These are phyloP conservation scores for Prunella vulgaris DNA, from an alignment of 257 asterid genomes.

Conservation along the genomic window DNA sequence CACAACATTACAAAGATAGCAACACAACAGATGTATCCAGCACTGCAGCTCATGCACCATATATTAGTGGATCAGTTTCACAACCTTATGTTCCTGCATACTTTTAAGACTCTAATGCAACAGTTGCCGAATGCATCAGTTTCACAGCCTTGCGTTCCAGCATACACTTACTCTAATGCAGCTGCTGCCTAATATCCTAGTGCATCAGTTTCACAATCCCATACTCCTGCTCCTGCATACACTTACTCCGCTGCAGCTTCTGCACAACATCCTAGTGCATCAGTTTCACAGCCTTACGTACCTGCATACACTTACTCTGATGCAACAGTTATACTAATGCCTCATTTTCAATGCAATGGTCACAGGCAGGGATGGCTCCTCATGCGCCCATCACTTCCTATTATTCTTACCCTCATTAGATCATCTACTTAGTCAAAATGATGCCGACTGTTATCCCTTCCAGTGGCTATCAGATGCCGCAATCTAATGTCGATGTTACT, in stretches of 20 bases:
- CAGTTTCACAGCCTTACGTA: conserved; percentile 21
- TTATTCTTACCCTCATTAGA: conserved; percentile 8
- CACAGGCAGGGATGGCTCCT: conserved; percentile 17
- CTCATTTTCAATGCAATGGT: conserved; percentile 22
- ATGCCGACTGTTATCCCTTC: neutral
- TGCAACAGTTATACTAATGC: neutral
- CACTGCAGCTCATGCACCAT: conserved; percentile 18
- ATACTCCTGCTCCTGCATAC: neutral
- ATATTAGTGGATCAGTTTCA: conserved; percentile 16
- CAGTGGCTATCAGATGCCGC: neutral
- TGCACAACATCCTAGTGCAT: neutral
- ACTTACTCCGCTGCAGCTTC: neutral
- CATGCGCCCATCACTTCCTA: conserved; percentile 16
- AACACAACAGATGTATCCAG: conserved; percentile 19
- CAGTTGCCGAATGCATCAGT: neutral
- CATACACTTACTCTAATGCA: neutral
- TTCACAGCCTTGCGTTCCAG: neutral
- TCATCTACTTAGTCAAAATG: neutral
- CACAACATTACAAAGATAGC: conserved; percentile 5
- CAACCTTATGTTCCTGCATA: conserved; percentile 16
- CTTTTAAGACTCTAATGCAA: neutral
- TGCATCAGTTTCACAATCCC: conserved; percentile 10
- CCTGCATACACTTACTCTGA: neutral
- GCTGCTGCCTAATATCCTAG: too few relatives aligned
- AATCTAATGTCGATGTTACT: too few relatives aligned